A percentile compares a stretch with the other conserved stretches of the same genome.
phyloP scores from a whole-genome alignment of 2,329 filamentous ascomycete species.

The Claviceps sp. region DNA sequence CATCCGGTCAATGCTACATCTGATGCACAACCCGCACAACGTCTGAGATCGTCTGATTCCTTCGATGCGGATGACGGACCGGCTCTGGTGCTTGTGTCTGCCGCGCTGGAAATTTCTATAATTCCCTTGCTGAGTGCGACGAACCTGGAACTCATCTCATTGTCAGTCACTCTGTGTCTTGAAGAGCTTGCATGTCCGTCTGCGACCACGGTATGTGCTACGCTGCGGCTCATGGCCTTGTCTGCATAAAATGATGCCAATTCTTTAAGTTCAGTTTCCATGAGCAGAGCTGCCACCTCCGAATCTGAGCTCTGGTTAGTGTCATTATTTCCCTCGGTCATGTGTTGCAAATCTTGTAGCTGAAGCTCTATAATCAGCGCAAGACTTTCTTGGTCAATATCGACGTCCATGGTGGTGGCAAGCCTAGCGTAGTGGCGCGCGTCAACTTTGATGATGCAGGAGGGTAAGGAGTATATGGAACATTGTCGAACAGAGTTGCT shows the following conservation, averaged over 20 bases:
- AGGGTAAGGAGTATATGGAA: background rate
- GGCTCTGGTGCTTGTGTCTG: no score
- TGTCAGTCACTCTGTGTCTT: no score
- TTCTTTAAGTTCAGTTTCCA: conserved; percentile 7
- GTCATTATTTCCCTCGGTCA: conserved; percentile 8
- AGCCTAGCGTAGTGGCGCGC: background rate
- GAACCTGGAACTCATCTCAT: no score
- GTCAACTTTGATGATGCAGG: background rate
- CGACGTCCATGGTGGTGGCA: background rate
- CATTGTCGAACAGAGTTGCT: no score
- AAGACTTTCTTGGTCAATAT: conserved; percentile 7
- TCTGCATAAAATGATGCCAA: conserved; percentile 4
- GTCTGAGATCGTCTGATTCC: background rate
- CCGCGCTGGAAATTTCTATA: background rate
- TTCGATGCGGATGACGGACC: no score
- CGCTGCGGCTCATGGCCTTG: conserved; percentile 9
- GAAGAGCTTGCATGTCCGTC: conserved; percentile 1
- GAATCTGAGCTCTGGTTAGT: background rate
- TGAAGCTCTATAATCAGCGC: conserved; percentile 10
- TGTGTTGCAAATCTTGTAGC: conserved; percentile 7
- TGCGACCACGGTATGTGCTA: conserved; percentile 7
- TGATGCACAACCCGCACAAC: background rate
- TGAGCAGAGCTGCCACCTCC: conserved; percentile 6
- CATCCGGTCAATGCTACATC: background rate
- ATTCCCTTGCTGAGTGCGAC: no score